phyloP scores from a whole-genome alignment of 768 basidiomycete genomes.

The Termitomyces sp. region DNA sequence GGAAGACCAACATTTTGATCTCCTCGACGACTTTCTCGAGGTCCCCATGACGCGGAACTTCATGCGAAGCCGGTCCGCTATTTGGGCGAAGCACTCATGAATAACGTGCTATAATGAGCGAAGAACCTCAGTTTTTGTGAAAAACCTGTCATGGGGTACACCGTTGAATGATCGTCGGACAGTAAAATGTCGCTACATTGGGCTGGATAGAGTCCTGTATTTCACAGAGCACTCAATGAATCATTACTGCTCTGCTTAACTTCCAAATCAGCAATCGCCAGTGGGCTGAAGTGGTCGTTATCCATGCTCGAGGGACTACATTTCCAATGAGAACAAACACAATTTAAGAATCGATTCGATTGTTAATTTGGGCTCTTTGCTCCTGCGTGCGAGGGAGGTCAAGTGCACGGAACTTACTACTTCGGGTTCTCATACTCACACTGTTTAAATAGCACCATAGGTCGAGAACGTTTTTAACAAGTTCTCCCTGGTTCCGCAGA shows the following conservation, averaged over 20 bases:
- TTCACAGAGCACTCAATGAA: no score
- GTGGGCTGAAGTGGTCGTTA: no score
- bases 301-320: no score
- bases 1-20: not conserved
- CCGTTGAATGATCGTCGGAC: not conserved
- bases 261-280: no score
- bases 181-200: no score
- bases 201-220: no score
- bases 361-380: not conserved
- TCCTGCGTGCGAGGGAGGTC: not conserved
- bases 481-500: not conserved
- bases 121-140: not conserved
- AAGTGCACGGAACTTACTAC: not conserved
- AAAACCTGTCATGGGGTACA: not conserved
- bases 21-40: not conserved
- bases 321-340: no score
- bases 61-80: conserved; percentile 7
- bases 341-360: not conserved
- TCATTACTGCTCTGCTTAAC: no score
- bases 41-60: conserved; percentile 6
- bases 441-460: not conserved
- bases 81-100: not conserved
- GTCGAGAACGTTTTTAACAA: not conserved
- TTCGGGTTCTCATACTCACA: not conserved
- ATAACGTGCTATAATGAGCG: not conserved